Percentiles rank a stretch among this genome's conserved stretches.
phyloP scores from a whole-genome alignment of 495 filamentous ascomycete species.

The Neurospora tetrasperma region DNA sequence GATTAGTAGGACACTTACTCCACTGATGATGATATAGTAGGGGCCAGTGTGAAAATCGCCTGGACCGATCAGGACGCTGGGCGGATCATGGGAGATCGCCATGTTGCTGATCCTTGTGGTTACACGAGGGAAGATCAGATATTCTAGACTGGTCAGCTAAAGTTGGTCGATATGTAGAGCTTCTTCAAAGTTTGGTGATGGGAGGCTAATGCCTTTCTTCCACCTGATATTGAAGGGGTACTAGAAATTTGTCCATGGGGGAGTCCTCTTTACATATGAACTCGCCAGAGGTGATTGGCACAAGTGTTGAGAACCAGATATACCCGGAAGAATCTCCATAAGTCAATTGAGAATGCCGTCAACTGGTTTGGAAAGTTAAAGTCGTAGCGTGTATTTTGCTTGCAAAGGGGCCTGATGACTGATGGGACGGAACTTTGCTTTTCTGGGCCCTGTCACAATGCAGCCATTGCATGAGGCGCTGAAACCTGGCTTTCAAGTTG shows the following conservation, averaged over 20 bases:
- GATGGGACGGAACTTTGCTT: neutral
- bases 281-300: neutral
- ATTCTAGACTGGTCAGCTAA: neutral
- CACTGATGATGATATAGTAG: conserved; percentile 6
- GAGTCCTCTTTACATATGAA: neutral
- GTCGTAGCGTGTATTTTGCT: neutral
- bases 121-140: neutral
- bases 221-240: neutral
- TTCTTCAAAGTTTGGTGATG: neutral
- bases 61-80: neutral
- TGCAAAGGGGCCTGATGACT: neutral
- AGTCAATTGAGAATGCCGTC: neutral
- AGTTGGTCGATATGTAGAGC: neutral
- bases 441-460: neutral
- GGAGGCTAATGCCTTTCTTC: neutral
- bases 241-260: neutral
- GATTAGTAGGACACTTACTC: neutral
- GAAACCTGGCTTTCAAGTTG: neutral
- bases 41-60: neutral
- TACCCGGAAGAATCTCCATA: neutral
- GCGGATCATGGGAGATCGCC: neutral
- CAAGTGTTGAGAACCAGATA: neutral
- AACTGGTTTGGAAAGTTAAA: neutral
- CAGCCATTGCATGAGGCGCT: neutral
- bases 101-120: neutral